Evolutionary conservation across 2,329 filamentous ascomycete species (phyloP).

Genomic region (Ceratocystis eucalypticola): DNA sequence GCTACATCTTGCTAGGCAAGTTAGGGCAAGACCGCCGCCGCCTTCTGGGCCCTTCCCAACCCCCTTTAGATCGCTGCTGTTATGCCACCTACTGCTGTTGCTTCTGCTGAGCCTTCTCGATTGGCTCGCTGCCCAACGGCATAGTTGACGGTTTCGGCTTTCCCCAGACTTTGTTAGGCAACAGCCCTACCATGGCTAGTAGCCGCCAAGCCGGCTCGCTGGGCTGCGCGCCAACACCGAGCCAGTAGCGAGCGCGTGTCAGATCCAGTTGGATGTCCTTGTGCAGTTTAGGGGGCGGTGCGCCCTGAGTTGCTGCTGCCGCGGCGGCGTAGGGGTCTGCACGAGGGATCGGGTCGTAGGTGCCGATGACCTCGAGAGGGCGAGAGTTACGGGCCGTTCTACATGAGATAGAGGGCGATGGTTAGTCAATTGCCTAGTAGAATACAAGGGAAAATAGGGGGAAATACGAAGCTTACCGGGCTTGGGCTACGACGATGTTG

Average conservation of each 20-base stretch:
- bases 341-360: slow-evolving; percentile 56
- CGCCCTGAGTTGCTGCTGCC: slow-evolving; percentile 35
- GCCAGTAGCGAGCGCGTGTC: slow-evolving; percentile 78
- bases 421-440: background rate
- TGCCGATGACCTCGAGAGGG: slow-evolving; percentile 84
- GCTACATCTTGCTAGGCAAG: background rate
- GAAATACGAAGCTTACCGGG: slow-evolving; percentile 47
- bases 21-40: background rate
- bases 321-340: slow-evolving; percentile 44
- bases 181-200: slow-evolving; percentile 54
- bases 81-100: background rate
- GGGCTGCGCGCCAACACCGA: slow-evolving; percentile 91
- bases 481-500: slow-evolving; percentile 93
- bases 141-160: slow-evolving; percentile 13
- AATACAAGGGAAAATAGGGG: background rate
- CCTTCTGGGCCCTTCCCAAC: background rate
- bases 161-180: slow-evolving; percentile 19
- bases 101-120: background rate
- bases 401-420: slow-evolving; percentile 14
- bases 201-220: slow-evolving; percentile 80
- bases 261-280: slow-evolving; percentile 87
- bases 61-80: background rate
- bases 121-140: background rate
- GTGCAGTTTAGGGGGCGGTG: slow-evolving; percentile 68
- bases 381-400: slow-evolving; percentile 77